These are phyloP conservation scores for Juglanconis juglandina DNA, from an alignment of 2,329 filamentous ascomycete genomes.

Conservation along the genomic window DNA sequence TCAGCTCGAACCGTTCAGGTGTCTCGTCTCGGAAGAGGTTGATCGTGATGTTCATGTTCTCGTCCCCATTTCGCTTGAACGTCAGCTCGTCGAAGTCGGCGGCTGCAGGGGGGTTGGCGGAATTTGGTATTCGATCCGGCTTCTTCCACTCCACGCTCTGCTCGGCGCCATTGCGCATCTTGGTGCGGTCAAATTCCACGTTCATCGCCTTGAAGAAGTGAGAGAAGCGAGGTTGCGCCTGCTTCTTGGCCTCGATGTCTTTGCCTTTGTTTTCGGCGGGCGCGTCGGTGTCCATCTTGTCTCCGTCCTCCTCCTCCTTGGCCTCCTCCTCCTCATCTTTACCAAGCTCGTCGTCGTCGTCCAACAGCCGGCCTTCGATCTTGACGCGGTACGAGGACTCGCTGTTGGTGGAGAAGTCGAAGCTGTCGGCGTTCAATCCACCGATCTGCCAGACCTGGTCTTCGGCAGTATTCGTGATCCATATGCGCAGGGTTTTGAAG, in stretches of 20 bases:
- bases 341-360: conserved; percentile 59
- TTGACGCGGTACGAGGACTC: conserved; percentile 85
- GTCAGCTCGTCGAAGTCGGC: conserved; percentile 86
- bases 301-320: conserved; percentile 50
- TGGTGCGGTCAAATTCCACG: conserved; percentile 67
- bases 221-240: conserved; percentile 58
- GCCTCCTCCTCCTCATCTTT: conserved; percentile 42
- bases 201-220: conserved; percentile 80
- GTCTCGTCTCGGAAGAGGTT: conserved; percentile 81
- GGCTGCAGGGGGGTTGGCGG: conserved; percentile 57
- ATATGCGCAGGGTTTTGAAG: conserved; percentile 82
- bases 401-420: conserved; percentile 74
- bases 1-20: conserved; percentile 80
- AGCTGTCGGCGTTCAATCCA: conserved; percentile 66
- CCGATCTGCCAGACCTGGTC: conserved; percentile 88
- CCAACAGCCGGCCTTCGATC: conserved; percentile 82
- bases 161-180: conserved; percentile 51
- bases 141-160: conserved; percentile 82
- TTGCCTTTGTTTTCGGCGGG: conserved; percentile 33
- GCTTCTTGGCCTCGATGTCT: conserved; percentile 32
- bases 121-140: conserved; percentile 54
- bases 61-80: conserved; percentile 88
- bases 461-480: conserved; percentile 92
- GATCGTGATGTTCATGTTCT: conserved; percentile 87
- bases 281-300: conserved; percentile 25